Percentiles rank a stretch among this genome's conserved stretches.
phyloP scores from a whole-genome alignment of 768 basidiomycete genomes.

The Pluteus cervinus region DNA sequence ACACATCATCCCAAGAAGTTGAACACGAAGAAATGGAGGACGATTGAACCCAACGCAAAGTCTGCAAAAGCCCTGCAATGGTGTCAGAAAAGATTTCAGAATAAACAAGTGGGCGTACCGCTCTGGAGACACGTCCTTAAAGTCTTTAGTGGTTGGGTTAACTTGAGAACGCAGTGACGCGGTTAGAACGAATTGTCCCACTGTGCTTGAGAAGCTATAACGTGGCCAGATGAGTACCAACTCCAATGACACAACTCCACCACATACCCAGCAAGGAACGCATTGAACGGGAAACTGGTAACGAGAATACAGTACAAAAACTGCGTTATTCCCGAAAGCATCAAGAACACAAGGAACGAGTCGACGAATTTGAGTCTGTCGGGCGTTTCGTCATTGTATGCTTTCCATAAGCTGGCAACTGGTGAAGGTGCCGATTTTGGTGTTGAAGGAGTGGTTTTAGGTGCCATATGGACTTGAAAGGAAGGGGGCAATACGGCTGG shows the following conservation, averaged over 20 bases:
- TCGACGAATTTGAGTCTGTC: conserved; percentile 92
- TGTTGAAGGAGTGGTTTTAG: conserved; percentile 24
- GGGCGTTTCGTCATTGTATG: conserved; percentile 74
- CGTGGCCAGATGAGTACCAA: conserved; percentile 1
- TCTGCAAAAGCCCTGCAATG: conserved; percentile 87
- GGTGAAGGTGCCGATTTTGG: conserved; percentile 29
- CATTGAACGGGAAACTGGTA: conserved; percentile 95
- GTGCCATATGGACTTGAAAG: conserved; percentile 21
- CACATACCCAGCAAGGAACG: conserved; percentile 90
- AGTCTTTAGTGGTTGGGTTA: conserved; percentile 77
- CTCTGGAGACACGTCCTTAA: conserved; percentile 91
- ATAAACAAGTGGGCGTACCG: conserved; percentile 44
- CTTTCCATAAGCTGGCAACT: conserved; percentile 59
- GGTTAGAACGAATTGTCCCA: conserved; percentile 95
- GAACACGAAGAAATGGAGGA: conserved; percentile 97
- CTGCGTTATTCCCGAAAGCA: conserved; percentile 85
- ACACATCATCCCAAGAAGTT: conserved; percentile 86
- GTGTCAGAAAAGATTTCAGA: background rate
- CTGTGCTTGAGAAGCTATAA: conserved; percentile 82
- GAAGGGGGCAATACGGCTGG: conserved; percentile 2
- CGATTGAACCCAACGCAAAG: conserved; percentile 90
- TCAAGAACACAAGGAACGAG: conserved; percentile 84
- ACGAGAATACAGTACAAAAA: conserved; percentile 90
- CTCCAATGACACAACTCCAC: background rate
- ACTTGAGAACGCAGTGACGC: conserved; percentile 91